A percentile compares a stretch with the other conserved stretches of the same genome.
These are phyloP conservation scores for Fusarium robinianum DNA, from an alignment of 2,329 filamentous ascomycete species.

Conservation along the genomic window DNA sequence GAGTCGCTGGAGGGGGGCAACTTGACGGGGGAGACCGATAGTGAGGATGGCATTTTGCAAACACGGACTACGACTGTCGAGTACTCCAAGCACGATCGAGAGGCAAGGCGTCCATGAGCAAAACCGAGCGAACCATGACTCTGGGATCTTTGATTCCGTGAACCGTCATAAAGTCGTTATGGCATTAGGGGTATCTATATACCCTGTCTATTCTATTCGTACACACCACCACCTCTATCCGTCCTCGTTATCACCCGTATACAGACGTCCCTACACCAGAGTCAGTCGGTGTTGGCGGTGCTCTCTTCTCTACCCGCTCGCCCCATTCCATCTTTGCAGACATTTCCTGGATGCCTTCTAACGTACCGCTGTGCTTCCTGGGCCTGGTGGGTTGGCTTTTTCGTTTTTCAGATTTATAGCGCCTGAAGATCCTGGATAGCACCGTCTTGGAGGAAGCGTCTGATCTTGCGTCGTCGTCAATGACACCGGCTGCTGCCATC, in stretches of 20 bases:
- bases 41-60: constrained; percentile 7
- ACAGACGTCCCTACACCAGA: constrained; percentile 22
- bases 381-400: background rate
- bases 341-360: background rate
- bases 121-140: no score
- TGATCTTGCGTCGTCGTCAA: constrained; percentile 1
- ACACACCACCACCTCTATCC: no score
- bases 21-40: background rate
- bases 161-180: no score
- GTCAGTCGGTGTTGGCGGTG: constrained; percentile 6
- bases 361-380: rapidly evolving
- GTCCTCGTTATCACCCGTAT: no score
- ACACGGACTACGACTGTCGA: constrained; percentile 4
- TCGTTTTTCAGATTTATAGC: background rate
- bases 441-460: constrained; percentile 9
- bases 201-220: no score
- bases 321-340: background rate
- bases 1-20: background rate
- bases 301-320: background rate
- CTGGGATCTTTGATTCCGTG: no score
- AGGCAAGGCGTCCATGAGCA: no score
- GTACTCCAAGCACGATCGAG: no score
- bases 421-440: background rate
- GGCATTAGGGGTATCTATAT: no score
- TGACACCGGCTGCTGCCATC: background rate